Percentiles rank a stretch among this genome's conserved stretches.
These are phyloP conservation scores for Mycena galopus DNA, from an alignment of 768 basidiomycete species.

Conservation along the genomic window DNA sequence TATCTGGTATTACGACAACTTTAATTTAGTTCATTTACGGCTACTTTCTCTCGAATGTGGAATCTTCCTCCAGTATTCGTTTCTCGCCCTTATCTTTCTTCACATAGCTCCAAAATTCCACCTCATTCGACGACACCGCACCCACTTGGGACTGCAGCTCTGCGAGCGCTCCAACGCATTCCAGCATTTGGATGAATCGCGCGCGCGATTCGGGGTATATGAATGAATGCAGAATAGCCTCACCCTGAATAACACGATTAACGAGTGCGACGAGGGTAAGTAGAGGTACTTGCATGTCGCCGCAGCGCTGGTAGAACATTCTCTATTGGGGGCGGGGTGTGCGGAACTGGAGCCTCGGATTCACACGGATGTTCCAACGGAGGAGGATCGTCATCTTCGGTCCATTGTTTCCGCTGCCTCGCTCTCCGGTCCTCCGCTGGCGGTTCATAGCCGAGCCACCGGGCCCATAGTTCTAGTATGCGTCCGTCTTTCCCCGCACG, in stretches of 20 bases:
- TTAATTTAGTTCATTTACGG: not conserved
- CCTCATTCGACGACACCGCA: constrained; percentile 50
- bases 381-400: constrained; percentile 56
- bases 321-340: constrained; percentile 44
- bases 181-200: constrained; percentile 70
- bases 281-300: constrained; percentile 63
- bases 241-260: constrained; percentile 56
- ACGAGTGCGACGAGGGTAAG: not conserved
- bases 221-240: constrained; percentile 68
- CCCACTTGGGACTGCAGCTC: constrained; percentile 47
- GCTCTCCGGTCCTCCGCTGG: constrained; percentile 47
- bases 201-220: constrained; percentile 84
- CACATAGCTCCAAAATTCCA: constrained; percentile 81
- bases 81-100: constrained; percentile 36
- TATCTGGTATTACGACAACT: not conserved
- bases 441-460: constrained; percentile 70
- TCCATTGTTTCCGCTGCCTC: constrained; percentile 60
- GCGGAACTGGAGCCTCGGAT: constrained; percentile 40
- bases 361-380: constrained; percentile 45
- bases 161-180: constrained; percentile 57
- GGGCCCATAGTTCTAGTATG: constrained; percentile 81
- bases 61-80: not conserved
- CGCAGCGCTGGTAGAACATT: constrained; percentile 66
- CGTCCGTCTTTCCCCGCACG: constrained; percentile 73
- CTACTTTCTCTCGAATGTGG: constrained; percentile 3